Evolutionary conservation across 805 yeast genomes (phyloP).

Genomic region (Ogataea angusta): DNA sequence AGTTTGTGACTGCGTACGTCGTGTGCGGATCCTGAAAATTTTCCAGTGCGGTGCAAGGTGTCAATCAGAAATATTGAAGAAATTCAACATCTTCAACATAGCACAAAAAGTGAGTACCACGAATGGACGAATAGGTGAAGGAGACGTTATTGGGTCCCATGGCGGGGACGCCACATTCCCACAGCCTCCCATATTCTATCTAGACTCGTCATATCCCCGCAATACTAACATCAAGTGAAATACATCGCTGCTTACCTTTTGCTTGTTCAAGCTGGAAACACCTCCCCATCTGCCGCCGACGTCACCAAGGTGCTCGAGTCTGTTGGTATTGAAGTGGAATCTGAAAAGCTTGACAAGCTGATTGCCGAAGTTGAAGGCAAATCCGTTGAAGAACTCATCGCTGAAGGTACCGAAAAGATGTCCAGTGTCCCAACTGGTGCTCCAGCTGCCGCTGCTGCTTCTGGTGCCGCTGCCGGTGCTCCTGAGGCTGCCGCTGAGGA

Average conservation of each 20-base stretch:
- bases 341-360: constrained; percentile 66
- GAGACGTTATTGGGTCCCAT: background rate
- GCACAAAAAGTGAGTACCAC: constrained; percentile 10
- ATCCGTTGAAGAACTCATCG: constrained; percentile 67
- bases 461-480: constrained; percentile 53
- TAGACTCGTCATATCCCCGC: too few relatives aligned
- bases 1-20: constrained; percentile 14
- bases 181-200: background rate
- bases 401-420: constrained; percentile 77
- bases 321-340: constrained; percentile 79
- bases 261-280: constrained; percentile 83
- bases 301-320: constrained; percentile 68
- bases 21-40: constrained; percentile 15
- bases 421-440: constrained; percentile 82
- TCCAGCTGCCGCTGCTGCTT: constrained; percentile 63
- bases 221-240: constrained; percentile 49
- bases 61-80: constrained; percentile 10
- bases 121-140: background rate
- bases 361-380: constrained; percentile 78
- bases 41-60: constrained; percentile 17
- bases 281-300: constrained; percentile 77
- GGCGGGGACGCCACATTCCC: background rate
- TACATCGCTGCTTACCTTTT: constrained; percentile 92
- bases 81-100: constrained; percentile 6
- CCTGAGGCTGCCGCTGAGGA: constrained; percentile 58